Evolutionary conservation across 2,329 filamentous ascomycete genomes (phyloP).

Genomic region (Fusarium sp.): DNA sequence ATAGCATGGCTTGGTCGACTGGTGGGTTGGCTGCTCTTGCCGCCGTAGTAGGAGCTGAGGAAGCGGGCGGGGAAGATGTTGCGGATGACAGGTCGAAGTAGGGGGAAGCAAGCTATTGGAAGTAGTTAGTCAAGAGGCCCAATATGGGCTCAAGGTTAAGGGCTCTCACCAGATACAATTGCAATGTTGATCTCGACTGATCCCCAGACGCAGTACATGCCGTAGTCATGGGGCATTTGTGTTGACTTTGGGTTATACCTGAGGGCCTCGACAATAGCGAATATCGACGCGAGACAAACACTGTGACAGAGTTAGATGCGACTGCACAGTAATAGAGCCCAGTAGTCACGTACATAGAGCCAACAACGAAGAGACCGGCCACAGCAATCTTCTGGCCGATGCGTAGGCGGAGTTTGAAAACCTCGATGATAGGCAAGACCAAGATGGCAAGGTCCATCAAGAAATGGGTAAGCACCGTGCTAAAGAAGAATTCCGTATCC

Average conservation of each 20-base stretch:
- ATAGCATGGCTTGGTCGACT: slow-evolving; percentile 32
- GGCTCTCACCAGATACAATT: slow-evolving; percentile 29
- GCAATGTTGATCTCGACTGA: slow-evolving; percentile 39
- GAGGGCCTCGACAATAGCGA: slow-evolving; percentile 23
- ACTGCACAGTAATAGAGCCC: accelerated
- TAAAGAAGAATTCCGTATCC: background rate
- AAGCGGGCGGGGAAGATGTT: slow-evolving; percentile 27
- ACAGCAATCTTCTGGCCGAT: slow-evolving; percentile 22
- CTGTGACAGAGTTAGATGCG: background rate
- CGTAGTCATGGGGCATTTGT: slow-evolving; percentile 29
- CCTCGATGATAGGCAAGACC: slow-evolving; percentile 20
- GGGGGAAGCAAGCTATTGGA: slow-evolving; percentile 34
- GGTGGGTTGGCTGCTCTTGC: slow-evolving; percentile 27
- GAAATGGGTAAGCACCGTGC: background rate
- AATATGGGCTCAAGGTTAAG: background rate
- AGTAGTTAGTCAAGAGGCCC: background rate
- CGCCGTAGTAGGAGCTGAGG: slow-evolving; percentile 29
- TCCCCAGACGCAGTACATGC: slow-evolving; percentile 31
- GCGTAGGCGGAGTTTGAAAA: slow-evolving; percentile 21
- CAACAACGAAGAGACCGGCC: slow-evolving; percentile 19
- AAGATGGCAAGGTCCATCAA: slow-evolving; percentile 19
- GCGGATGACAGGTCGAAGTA: slow-evolving; percentile 35
- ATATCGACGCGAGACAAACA: slow-evolving; percentile 31
- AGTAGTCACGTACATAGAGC: slow-evolving; percentile 3
- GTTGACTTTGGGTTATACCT: slow-evolving; percentile 22